A percentile compares a stretch with the other conserved stretches of the same genome.
phyloP scores from a whole-genome alignment of 2,329 filamentous ascomycete genomes.

The Talaromyces marneffei region DNA sequence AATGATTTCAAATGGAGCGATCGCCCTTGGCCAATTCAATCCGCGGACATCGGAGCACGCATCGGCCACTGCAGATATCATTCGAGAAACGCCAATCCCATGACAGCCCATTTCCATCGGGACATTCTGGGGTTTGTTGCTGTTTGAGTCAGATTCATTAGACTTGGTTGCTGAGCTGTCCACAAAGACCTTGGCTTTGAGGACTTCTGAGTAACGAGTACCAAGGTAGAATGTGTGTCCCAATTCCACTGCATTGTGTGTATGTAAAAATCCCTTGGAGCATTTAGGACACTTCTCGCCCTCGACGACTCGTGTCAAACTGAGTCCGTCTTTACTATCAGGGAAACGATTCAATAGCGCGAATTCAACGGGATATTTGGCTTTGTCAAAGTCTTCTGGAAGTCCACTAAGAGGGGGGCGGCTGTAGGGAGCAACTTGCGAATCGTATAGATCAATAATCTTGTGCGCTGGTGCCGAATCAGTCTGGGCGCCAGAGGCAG shows the following conservation, averaged over 20 bases:
- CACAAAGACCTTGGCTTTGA: slow-evolving; percentile 58
- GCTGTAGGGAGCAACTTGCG: slow-evolving; percentile 35
- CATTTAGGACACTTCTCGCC: slow-evolving; percentile 73
- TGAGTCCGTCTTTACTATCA: slow-evolving; percentile 44
- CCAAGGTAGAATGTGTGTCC: slow-evolving; percentile 95
- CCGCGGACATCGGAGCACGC: slow-evolving; percentile 65
- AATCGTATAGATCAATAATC: slow-evolving; percentile 39
- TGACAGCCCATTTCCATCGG: slow-evolving; percentile 92
- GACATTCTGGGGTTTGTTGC: slow-evolving; percentile 34
- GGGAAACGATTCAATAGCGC: slow-evolving; percentile 35
- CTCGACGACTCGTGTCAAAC: slow-evolving; percentile 59
- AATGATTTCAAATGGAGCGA: slow-evolving; percentile 76
- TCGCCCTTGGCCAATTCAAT: slow-evolving; percentile 78
- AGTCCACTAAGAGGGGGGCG: slow-evolving; percentile 36
- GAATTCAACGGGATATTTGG: slow-evolving; percentile 29
- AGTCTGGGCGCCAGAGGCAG: slow-evolving; percentile 5
- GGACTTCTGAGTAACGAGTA: slow-evolving; percentile 73
- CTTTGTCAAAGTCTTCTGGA: slow-evolving; percentile 24
- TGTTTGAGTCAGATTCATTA: slow-evolving; percentile 15
- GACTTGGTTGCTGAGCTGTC: slow-evolving; percentile 27
- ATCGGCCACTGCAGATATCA: slow-evolving; percentile 81
- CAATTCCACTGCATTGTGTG: slow-evolving; percentile 75
- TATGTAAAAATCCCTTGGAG: slow-evolving; percentile 53
- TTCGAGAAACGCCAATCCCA: slow-evolving; percentile 85
- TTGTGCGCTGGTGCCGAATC: not conserved